Base-by-base conservation (phyloP, 331 rosid species). In the Spiraea crenata region DNA sequence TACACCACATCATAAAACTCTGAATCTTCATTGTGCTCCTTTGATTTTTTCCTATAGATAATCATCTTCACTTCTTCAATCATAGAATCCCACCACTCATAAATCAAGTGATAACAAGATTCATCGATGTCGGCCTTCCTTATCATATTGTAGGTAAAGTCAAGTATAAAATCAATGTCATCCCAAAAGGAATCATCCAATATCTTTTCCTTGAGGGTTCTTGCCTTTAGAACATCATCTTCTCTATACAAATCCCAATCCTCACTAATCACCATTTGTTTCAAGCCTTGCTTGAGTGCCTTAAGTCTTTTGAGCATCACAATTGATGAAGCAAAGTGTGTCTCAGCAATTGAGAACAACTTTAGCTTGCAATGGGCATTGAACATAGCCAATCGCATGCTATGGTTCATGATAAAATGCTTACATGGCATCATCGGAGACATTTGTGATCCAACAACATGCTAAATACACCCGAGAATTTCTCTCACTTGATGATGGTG, bases 11-110 rank as follows among this genome's bases (percentile, higher is more conserved):
- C 16, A 68, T 12, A 55, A 25, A 54, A 51, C 2, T 19, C 14
- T 37, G 20, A 52, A 14, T 6, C 3, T 14, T 17, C 49, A 61
- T 14, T 9, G 16, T 2, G 3, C 0, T 40, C 14, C 11, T 49
- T 67, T 3, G 19, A 34, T 42, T 75, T 55, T 46, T 75, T 67
- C 38, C 6, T 17, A 59, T n/a, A 76, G 0, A 76, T 76, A 19
- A n/a, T n/a, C 13, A 1, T 4, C 14, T 56, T 77, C 37, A 71
- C 68, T 11, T 70, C 54, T 41, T 70, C 60, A 4, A 69, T 70
- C 76, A 70, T 69, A 6, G 45, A n/a, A 40, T 69, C 66, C 67
- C 35, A 69, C 70, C 57, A 69, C 25, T 76, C 76, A 63, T 76
- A 70, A 45, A 76, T 25, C 44, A 52, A 61, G 65, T 69, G 71